Evolutionary conservation across 2,329 filamentous ascomycete genomes (phyloP).

Genomic region (Chrysosporium queenslandicum): DNA sequence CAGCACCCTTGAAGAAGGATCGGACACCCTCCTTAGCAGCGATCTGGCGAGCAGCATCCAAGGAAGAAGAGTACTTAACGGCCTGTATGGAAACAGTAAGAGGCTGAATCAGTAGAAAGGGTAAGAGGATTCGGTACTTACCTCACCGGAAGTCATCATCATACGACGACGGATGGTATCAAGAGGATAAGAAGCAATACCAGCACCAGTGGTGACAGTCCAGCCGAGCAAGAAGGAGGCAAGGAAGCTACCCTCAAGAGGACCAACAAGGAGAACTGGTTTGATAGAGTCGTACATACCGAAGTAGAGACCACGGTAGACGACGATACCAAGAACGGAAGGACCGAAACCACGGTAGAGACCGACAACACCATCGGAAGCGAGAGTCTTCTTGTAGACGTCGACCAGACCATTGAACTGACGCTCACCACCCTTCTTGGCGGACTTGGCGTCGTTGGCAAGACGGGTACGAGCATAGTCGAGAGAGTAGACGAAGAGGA

Average conservation of each 20-base stretch:
- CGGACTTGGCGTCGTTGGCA: slow-evolving; percentile 99
- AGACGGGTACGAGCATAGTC: slow-evolving; percentile 99
- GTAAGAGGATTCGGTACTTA: slow-evolving; percentile 33
- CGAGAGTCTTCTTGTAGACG: slow-evolving; percentile 99
- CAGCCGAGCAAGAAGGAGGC: slow-evolving; percentile 98
- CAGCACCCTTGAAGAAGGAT: slow-evolving; percentile 99
- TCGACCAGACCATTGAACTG: slow-evolving; percentile 99
- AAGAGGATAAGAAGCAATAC: slow-evolving; percentile 99
- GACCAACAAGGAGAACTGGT: slow-evolving; percentile 87
- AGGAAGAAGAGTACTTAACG: slow-evolving; percentile 98
- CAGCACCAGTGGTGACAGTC: slow-evolving; percentile 98
- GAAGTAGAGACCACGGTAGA: slow-evolving; percentile 99
- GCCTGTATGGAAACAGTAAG: slow-evolving; percentile 49
- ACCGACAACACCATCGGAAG: slow-evolving; percentile 96
- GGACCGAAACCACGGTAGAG: slow-evolving; percentile 99
- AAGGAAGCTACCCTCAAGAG: slow-evolving; percentile 96
- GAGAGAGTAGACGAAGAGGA: slow-evolving; percentile 99
- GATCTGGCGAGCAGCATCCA: slow-evolving; percentile 95
- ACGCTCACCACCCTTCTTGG: slow-evolving; percentile 86
- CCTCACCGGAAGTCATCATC: slow-evolving; percentile 94
- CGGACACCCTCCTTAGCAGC: slow-evolving; percentile 91
- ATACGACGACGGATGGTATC: slow-evolving; percentile 99
- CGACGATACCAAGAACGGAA: slow-evolving; percentile 96
- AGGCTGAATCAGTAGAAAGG: background rate
- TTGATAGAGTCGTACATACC: slow-evolving; percentile 99